Evolutionary conservation across 805 yeast species (phyloP).

Genomic region (Ogataea degrootiae): DNA sequence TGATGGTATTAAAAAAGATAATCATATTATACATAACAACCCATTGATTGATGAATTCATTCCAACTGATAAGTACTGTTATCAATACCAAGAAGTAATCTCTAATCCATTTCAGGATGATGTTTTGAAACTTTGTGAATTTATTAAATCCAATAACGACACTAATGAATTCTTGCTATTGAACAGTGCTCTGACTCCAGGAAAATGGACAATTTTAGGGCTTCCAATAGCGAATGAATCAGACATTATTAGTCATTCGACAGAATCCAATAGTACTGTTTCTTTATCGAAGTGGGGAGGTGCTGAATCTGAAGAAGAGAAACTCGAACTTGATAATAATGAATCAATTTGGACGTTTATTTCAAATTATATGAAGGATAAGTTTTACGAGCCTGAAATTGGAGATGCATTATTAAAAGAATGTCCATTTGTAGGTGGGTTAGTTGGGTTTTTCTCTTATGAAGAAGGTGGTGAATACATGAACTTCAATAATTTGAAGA

Average conservation of each 20-base stretch:
- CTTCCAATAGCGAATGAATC: conserved; percentile 45
- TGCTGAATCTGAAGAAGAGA: not conserved
- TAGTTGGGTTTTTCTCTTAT: conserved; percentile 79
- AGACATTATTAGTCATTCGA: conserved; percentile 57
- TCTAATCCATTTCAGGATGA: conserved; percentile 1
- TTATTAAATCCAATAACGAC: conserved; percentile 15
- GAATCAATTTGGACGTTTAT: conserved; percentile 50
- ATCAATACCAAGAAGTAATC: conserved; percentile 11
- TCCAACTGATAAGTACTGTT: conserved; percentile 5
- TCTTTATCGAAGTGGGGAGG: conserved; percentile 27
- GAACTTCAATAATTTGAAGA: conserved; percentile 29
- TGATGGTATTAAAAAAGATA: conserved; percentile 9
- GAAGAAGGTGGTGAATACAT: conserved; percentile 67
- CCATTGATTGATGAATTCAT: conserved; percentile 22
- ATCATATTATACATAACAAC: conserved; percentile 17
- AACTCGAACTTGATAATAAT: not conserved
- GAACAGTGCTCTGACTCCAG: conserved; percentile 80
- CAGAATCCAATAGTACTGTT: conserved; percentile 34
- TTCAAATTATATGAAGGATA: conserved; percentile 41
- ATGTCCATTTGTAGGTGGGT: conserved; percentile 88
- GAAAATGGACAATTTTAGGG: conserved; percentile 85
- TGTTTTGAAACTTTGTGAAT: conserved; percentile 44
- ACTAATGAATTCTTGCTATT: conserved; percentile 53
- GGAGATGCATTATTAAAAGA: conserved; percentile 26
- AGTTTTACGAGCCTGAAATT: conserved; percentile 26